Evolutionary conservation across 768 basidiomycete genomes (phyloP), one percentile per base, ranked within the genome.

Genomic region (Leucogyrophana mollusca): DNA sequence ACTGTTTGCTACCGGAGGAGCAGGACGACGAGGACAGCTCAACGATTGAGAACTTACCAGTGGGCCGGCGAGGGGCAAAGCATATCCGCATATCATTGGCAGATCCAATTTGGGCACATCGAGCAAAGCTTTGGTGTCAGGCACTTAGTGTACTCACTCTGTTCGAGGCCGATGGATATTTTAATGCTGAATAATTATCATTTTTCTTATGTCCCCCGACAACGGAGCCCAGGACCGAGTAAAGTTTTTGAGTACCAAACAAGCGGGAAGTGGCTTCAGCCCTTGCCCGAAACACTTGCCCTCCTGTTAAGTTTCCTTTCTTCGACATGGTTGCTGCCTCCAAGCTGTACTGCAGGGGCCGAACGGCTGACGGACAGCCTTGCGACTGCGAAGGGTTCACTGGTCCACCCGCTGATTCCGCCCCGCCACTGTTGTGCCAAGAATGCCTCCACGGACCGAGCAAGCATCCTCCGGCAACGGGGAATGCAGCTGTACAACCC

Each of bases 21-120:
- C 57, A 56, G 59, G 56, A 42, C 3, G 13, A 18, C 0, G 46
- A 40, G 0, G 30, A 33, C 5, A 59, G 59, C 22, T 55, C 49
- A 0, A 4, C 36, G 14, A 34, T 34, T 8, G 48, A 52, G 37
- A 48, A 50, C 21, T 22, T 57, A 24, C 48, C 41, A 32, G 47
- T 45, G 5, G 27, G 27, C 6, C 39, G 43, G 2, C 38, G 25
- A 3, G 37, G 45, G 9, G 17, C 18, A 30, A 47, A 46, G 35
- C 18, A 45, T 16, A 35, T 62, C 2, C 32, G 34, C 0, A n/a
- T 58, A 16, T 40, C 47, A 4, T 47, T 58, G 13, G 40, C 46
- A 10, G 53, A 55, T 34, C 5, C 38, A 3, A 34, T 56, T 9
- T 59, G 55, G 57, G 41, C 34, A 4, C 48, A 45, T 8, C 41